Conservation (phyloP, 2,329 filamentous ascomycete genomes). For the Sclerotinia spermophila region DNA sequence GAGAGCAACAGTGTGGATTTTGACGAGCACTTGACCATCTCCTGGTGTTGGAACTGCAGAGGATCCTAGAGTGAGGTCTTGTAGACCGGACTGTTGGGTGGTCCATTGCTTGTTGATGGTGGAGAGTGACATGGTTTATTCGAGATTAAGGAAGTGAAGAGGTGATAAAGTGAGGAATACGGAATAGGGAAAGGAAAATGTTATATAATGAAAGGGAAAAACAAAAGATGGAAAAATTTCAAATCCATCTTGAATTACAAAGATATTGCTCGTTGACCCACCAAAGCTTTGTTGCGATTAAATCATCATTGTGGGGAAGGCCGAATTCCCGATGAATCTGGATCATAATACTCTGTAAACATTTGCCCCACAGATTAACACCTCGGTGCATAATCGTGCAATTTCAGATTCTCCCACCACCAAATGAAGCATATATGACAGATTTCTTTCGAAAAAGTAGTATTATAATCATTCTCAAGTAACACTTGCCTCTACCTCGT, state of each 20-base stretch:
- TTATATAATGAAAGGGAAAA: not conserved
- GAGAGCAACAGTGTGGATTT: constrained; percentile 31
- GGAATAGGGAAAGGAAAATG: not conserved
- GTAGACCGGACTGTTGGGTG: constrained; percentile 52
- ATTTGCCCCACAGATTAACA: constrained; percentile 6
- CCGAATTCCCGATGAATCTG: constrained; percentile 13
- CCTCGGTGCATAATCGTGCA: constrained; percentile 8
- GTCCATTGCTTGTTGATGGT: constrained; percentile 48
- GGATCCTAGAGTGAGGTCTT: constrained; percentile 47
- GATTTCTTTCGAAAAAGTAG: too few relatives aligned
- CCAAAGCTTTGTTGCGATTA: not conserved
- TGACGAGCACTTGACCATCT: constrained; percentile 44
- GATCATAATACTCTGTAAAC: too few relatives aligned
- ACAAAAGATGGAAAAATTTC: not conserved
- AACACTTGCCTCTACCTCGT: not conserved
- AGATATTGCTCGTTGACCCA: constrained; percentile 8
- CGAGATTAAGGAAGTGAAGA: not conserved
- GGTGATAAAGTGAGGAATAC: not conserved
- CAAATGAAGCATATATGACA: not conserved
- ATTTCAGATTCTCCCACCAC: not conserved
- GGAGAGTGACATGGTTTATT: constrained; percentile 24
- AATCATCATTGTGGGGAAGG: not conserved
- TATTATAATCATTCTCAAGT: not conserved
- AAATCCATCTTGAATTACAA: not conserved
- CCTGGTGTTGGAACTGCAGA: constrained; percentile 47